Conservation (phyloP, 768 basidiomycete species). For the Kwoniella bestiolae region DNA sequence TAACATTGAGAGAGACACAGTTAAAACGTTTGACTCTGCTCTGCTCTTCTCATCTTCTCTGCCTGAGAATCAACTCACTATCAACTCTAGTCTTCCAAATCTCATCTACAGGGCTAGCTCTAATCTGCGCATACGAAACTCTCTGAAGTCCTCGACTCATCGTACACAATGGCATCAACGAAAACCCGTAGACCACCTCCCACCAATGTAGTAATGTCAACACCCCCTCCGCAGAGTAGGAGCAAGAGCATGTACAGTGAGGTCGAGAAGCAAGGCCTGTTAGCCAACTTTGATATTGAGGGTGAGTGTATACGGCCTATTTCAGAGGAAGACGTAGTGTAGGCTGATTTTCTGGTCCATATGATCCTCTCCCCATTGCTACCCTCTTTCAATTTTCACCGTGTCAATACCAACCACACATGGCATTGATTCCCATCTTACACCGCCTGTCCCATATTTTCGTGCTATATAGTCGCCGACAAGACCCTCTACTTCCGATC, state of each 20-base stretch:
- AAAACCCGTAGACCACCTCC: conserved; percentile 30
- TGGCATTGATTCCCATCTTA: too few relatives aligned
- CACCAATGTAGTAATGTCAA: conserved; percentile 32
- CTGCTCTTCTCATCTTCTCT: neutral
- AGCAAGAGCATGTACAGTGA: conserved; percentile 23
- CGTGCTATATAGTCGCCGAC: conserved; percentile 45
- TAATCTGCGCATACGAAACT: too few relatives aligned
- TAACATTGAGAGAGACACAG: neutral
- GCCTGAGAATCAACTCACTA: too few relatives aligned
- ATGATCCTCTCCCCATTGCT: too few relatives aligned
- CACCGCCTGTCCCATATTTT: conserved; percentile 9
- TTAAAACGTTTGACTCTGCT: neutral
- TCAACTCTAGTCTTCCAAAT: too few relatives aligned
- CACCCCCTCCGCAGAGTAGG: conserved; percentile 33
- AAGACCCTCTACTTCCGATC: conserved; percentile 45
- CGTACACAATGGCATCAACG: conserved; percentile 28
- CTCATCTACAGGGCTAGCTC: too few relatives aligned
- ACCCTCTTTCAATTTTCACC: too few relatives aligned
- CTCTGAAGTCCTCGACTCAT: too few relatives aligned
- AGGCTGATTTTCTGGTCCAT: too few relatives aligned
- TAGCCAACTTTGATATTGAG: conserved; percentile 58
- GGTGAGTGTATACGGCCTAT: conserved; percentile 37
- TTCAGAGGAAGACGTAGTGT: neutral
- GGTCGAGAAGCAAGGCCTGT: conserved; percentile 48
- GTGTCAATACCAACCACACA: too few relatives aligned